These are phyloP conservation scores for Candida corydali DNA, from an alignment of 805 yeast genomes.

Conservation along the genomic window DNA sequence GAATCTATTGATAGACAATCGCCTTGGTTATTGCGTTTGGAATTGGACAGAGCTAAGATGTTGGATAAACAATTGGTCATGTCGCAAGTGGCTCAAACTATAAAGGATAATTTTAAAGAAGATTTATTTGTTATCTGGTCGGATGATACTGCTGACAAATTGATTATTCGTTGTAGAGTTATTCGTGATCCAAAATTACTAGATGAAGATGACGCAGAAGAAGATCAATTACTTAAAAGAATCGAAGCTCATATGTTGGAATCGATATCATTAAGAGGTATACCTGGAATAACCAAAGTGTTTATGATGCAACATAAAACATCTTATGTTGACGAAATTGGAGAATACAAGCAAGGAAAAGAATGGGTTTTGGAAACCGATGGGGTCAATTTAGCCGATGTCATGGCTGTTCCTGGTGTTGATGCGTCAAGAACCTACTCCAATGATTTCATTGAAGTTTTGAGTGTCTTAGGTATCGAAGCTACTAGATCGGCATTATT, in stretches of 20 bases:
- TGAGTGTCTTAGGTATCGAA: slow-evolving; percentile 95
- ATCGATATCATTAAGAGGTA: slow-evolving; percentile 92
- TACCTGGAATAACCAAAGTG: slow-evolving; percentile 86
- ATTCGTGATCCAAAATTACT: slow-evolving; percentile 91
- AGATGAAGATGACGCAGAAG: slow-evolving; percentile 95
- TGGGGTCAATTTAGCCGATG: slow-evolving; percentile 94
- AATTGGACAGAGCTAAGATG: slow-evolving; percentile 98
- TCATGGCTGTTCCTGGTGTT: slow-evolving; percentile 92
- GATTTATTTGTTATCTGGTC: slow-evolving; percentile 98
- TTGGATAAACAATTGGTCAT: slow-evolving; percentile 95
- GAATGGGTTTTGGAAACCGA: slow-evolving; percentile 99
- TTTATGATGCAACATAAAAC: slow-evolving; percentile 85
- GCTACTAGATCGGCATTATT: slow-evolving; percentile 94
- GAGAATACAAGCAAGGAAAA: slow-evolving; percentile 83
- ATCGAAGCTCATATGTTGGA: slow-evolving; percentile 96
- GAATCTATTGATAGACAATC: slow-evolving; percentile 91
- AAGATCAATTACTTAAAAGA: slow-evolving; percentile 92
- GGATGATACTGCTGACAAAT: slow-evolving; percentile 96
- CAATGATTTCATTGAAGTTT: slow-evolving; percentile 92
- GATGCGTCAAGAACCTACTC: slow-evolving; percentile 89
- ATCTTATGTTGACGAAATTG: slow-evolving; percentile 68
- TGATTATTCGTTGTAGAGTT: slow-evolving; percentile 96
- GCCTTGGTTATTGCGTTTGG: slow-evolving; percentile 96
- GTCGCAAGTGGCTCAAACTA: slow-evolving; percentile 97
- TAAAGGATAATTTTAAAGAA: slow-evolving; percentile 86